Percentiles rank a stretch among this genome's conserved stretches.
Conservation (phyloP, 495 filamentous ascomycete genomes). For the Talaromyces nanjingensis region DNA sequence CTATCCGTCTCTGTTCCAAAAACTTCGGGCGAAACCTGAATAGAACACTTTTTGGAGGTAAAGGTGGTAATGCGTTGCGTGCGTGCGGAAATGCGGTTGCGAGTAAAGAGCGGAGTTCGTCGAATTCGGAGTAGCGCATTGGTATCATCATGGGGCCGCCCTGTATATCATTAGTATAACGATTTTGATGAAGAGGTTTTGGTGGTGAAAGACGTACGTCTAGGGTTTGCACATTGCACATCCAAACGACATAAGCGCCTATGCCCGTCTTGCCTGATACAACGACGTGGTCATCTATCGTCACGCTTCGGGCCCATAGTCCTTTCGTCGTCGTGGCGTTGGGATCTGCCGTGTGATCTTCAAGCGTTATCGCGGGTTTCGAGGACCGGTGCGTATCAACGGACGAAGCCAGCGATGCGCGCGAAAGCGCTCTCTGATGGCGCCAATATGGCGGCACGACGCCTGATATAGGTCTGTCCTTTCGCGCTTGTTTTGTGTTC, state of each 20-base stretch:
- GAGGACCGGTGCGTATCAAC: slow-evolving; percentile 21
- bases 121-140: slow-evolving; percentile 71
- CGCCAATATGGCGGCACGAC: slow-evolving; percentile 46
- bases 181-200: background rate
- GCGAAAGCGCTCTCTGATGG: slow-evolving; percentile 36
- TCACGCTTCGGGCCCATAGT: slow-evolving; percentile 60
- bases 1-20: slow-evolving; percentile 56
- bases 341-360: slow-evolving; percentile 63
- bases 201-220: slow-evolving; percentile 43
- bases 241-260: slow-evolving; percentile 71
- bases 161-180: slow-evolving; percentile 18
- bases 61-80: slow-evolving; percentile 52
- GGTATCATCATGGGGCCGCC: slow-evolving; percentile 54
- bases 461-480: slow-evolving; percentile 30
- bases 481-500: slow-evolving; percentile 12
- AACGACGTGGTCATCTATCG: slow-evolving; percentile 60
- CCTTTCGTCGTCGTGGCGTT: slow-evolving; percentile 51
- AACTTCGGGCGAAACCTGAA: slow-evolving; percentile 64
- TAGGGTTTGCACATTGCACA: slow-evolving; percentile 61
- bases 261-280: slow-evolving; percentile 56
- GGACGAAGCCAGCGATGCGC: slow-evolving; percentile 35
- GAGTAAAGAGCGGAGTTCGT: slow-evolving; percentile 51
- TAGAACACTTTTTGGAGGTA: slow-evolving; percentile 62
- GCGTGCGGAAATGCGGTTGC: slow-evolving; percentile 59
- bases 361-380: slow-evolving; percentile 50